These are phyloP conservation scores for Colletotrichum sp. DNA, from an alignment of 2,329 filamentous ascomycete genomes.

Conservation along the genomic window DNA sequence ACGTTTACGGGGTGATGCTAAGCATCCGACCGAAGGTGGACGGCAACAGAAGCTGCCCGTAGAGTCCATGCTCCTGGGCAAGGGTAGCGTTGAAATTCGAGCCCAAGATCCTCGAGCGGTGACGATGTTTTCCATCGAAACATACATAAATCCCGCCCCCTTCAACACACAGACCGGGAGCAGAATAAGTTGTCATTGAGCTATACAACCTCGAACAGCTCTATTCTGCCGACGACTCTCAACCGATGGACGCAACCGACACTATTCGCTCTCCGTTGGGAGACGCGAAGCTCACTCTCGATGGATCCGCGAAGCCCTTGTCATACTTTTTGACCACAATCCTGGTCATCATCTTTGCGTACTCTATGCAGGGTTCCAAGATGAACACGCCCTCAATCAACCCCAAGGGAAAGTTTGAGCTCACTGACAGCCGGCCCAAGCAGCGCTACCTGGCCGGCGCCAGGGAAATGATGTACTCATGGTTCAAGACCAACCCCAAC, in stretches of 20 bases:
- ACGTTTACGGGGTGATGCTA: background rate
- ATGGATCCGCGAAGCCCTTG: background rate
- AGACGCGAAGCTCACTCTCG: background rate
- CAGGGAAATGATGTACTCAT: background rate
- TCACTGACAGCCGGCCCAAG: background rate
- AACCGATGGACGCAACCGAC: background rate
- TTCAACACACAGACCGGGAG: no score
- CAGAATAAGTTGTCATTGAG: background rate
- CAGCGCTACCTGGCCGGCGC: background rate
- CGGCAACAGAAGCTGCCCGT: background rate
- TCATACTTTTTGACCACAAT: constrained; percentile 7
- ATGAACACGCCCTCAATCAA: background rate
- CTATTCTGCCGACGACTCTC: no score
- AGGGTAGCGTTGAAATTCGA: background rate
- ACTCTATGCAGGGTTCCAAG: constrained; percentile 5
- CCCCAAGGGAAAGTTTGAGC: background rate
- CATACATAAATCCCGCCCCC: no score
- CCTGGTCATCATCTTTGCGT: background rate
- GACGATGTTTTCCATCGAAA: background rate
- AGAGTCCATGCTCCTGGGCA: background rate
- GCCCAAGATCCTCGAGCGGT: background rate
- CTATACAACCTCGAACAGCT: background rate
- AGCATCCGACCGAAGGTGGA: background rate
- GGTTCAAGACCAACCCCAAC: constrained; percentile 6
- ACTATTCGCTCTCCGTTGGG: background rate